phyloP scores from a whole-genome alignment of 2,329 filamentous ascomycete species.

The Dactylellina drechsleri region DNA sequence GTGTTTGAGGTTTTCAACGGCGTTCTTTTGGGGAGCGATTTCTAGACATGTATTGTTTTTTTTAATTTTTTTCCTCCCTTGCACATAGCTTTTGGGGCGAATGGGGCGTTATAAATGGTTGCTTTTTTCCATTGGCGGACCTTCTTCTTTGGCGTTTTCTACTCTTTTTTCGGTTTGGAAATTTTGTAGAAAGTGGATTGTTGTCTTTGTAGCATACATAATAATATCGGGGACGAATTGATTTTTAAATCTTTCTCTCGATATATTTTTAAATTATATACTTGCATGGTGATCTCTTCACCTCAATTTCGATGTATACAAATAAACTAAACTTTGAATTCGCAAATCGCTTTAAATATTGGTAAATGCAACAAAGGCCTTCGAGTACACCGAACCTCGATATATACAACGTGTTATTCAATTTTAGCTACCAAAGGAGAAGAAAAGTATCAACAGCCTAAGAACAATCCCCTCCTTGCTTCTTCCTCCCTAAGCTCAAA shows the following conservation, averaged over 20 bases:
- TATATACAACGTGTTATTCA: slow-evolving; percentile 20
- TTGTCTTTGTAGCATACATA: neutral
- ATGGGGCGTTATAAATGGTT: slow-evolving; percentile 8
- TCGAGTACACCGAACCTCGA: neutral
- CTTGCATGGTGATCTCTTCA: neutral
- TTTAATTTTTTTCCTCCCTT: neutral
- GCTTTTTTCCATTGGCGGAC: neutral
- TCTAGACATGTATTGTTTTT: neutral
- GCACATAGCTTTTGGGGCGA: slow-evolving; percentile 2
- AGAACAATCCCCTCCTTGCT: slow-evolving; percentile 76
- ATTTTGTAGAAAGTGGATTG: neutral
- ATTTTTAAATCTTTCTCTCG: slow-evolving; percentile 1
- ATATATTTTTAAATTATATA: neutral
- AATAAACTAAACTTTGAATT: too few species aligned
- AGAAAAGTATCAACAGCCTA: slow-evolving; percentile 39
- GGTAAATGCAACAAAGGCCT: too few species aligned
- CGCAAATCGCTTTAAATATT: too few species aligned
- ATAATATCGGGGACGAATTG: neutral
- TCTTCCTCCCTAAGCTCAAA: slow-evolving; percentile 92
- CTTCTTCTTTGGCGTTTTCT: too few species aligned
- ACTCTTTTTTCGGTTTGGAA: too few species aligned
- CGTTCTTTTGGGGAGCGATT: slow-evolving; percentile 10
- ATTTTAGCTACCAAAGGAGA: neutral
- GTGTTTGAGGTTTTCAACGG: slow-evolving; percentile 21
- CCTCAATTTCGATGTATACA: neutral